Base-by-base conservation (phyloP, 2,329 filamentous ascomycete genomes). In the Sporothrix sp. region DNA sequence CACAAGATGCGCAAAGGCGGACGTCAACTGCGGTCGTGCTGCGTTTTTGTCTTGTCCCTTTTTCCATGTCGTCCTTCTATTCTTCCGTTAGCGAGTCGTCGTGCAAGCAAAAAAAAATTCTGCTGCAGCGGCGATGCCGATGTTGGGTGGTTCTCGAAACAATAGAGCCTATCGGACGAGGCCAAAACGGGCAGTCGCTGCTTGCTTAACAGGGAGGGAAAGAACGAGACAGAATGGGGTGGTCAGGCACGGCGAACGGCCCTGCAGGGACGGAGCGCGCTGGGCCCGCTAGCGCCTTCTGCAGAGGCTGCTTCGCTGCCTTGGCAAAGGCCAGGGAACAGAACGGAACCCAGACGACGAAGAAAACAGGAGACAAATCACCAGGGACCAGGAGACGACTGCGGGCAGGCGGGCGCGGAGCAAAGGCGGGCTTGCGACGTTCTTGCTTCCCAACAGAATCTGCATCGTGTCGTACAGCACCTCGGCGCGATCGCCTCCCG, bases 91-190 rank as follows among this genome's bases (percentile, higher is more conserved):
- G 20, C 36, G 33, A n/a, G n/a, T 36, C 36, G 16, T 25, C 20
- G n/a, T 23, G n/a, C n/a, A 28, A 28, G 25, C 5, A 28, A 28
- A 28, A 28, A 37, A 28, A 52, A 32, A 23, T 21, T 43, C 44
- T 48, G 50, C 43, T 52, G 50, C 50, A 48, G 44, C 50, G 50
- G 50, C 43, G 44, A 37, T 23, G 32, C 50, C 50, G 50, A 52
- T 3, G 25, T 48, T 20, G n/a, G n/a, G n/a, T n/a, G 44, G n/a
- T n/a, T n/a, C n/a, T n/a, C n/a, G n/a, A n/a, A n/a, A n/a, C n/a
- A n/a, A n/a, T n/a, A n/a, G n/a, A n/a, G n/a, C n/a, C n/a, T n/a
- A n/a, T n/a, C n/a, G n/a, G n/a, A n/a, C n/a, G n/a, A n/a, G 25
- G 25, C 25, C 25, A 28, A 10, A 28, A 5, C 10, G 25, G 25